Percentiles rank a stretch among this genome's conserved stretches.
These are phyloP conservation scores for Blastobotrys peoriensis DNA, from an alignment of 805 yeast species.

Conservation along the genomic window DNA sequence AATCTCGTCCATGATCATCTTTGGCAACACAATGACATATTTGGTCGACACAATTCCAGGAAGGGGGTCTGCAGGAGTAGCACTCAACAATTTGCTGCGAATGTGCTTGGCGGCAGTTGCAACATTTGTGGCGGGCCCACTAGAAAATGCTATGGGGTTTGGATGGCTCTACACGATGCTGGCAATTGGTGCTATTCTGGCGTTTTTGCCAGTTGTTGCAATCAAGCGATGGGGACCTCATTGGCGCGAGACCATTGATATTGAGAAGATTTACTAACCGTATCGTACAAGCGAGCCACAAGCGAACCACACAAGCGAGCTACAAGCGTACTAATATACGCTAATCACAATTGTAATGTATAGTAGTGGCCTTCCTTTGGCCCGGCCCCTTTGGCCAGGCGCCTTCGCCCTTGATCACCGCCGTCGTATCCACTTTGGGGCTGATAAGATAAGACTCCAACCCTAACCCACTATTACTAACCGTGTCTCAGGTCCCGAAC, in stretches of 20 bases:
- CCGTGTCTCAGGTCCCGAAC: no score
- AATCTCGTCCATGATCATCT: conserved; percentile 74
- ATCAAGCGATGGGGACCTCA: conserved; percentile 37
- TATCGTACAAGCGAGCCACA: no score
- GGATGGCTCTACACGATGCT: conserved; percentile 67
- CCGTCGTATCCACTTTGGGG: no score
- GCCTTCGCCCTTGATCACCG: no score
- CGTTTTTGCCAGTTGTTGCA: conserved; percentile 17
- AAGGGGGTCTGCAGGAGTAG: conserved; percentile 83
- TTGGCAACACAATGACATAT: conserved; percentile 75
- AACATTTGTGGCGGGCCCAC: conserved; percentile 68
- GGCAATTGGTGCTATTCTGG: conserved; percentile 38
- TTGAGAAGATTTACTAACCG: conserved; percentile 33
- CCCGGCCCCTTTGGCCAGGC: no score
- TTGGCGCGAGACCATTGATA: conserved; percentile 38
- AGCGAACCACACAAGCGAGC: no score
- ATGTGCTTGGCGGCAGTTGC: conserved; percentile 71
- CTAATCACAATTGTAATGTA: no score
- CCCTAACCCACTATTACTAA: no score
- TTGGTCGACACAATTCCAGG: conserved; percentile 82
- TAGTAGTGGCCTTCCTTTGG: no score
- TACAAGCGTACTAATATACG: no score
- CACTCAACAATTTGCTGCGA: conserved; percentile 69
- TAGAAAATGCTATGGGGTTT: conserved; percentile 57
- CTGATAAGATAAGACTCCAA: no score